Conservation (phyloP, 2,329 filamentous ascomycete genomes). For the Sporothrix protearum region DNA sequence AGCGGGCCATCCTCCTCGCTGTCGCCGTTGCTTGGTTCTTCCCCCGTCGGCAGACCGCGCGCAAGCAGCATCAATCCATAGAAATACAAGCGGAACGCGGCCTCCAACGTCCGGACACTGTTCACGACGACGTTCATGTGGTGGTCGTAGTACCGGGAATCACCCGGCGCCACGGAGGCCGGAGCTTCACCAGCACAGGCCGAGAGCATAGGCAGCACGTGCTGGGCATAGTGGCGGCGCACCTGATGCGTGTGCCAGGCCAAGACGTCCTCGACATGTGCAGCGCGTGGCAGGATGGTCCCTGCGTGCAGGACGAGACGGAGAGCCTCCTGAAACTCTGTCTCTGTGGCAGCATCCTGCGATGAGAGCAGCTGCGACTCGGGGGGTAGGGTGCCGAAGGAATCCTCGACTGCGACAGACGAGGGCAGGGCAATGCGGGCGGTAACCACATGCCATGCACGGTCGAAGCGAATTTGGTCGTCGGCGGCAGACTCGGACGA, state of each 20-base stretch:
- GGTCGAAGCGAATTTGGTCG: conserved; percentile 57
- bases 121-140: conserved; percentile 47
- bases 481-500: conserved; percentile 32
- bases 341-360: conserved; percentile 38
- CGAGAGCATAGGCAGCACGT: conserved; percentile 55
- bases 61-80: conserved; percentile 52
- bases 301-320: conserved; percentile 51
- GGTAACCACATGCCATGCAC: conserved; percentile 61
- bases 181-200: conserved; percentile 37
- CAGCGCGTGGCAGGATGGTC: conserved; percentile 46
- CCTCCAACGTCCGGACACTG: conserved; percentile 57
- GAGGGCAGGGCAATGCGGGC: conserved; percentile 53
- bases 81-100: conserved; percentile 55
- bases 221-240: conserved; percentile 56
- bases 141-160: conserved; percentile 36
- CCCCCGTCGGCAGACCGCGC: conserved; percentile 42
- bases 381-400: conserved; percentile 48
- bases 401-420: conserved; percentile 54
- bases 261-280: conserved; percentile 54
- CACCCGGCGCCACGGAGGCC: conserved; percentile 8
- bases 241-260: conserved; percentile 61
- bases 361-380: conserved; percentile 38
- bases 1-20: background rate
- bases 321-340: conserved; percentile 51
- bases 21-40: background rate